Evolutionary conservation across 2,329 filamentous ascomycete species (phyloP).

Genomic region (Exophiala lecanii-corni): DNA sequence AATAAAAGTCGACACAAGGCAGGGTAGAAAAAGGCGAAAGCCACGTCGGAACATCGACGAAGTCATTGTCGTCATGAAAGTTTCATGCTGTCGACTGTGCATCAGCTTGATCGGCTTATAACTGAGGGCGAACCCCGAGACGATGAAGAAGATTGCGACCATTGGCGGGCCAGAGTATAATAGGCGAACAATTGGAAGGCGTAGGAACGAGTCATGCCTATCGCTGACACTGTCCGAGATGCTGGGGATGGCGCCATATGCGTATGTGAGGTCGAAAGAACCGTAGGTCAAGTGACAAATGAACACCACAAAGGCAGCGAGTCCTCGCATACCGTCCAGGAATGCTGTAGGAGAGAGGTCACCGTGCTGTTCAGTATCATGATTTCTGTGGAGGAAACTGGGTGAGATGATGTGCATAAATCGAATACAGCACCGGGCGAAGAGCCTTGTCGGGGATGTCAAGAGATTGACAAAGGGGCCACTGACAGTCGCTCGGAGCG

Average conservation of each 20-base stretch:
- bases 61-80: slow-evolving; percentile 37
- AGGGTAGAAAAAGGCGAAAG: slow-evolving; percentile 40
- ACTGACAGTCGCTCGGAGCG: too few species aligned
- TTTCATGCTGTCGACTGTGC: slow-evolving; percentile 32
- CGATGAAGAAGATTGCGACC: slow-evolving; percentile 46
- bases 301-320: slow-evolving; percentile 32
- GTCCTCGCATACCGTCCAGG: slow-evolving; percentile 40
- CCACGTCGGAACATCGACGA: slow-evolving; percentile 43
- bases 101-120: slow-evolving; percentile 39
- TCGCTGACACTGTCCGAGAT: slow-evolving; percentile 1
- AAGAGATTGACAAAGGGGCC: neutral
- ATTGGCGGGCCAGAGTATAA: slow-evolving; percentile 26
- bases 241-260: slow-evolving; percentile 21
- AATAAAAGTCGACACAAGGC: slow-evolving; percentile 35
- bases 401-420: neutral
- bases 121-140: slow-evolving; percentile 46
- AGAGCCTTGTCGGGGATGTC: neutral
- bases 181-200: slow-evolving; percentile 21
- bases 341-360: slow-evolving; percentile 16
- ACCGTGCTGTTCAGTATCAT: neutral
- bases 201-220: slow-evolving; percentile 13
- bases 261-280: slow-evolving; percentile 21
- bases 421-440: neutral
- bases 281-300: slow-evolving; percentile 24
- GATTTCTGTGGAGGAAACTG: neutral